Percentiles rank a stretch among this genome's conserved stretches.
Conservation (phyloP, 768 basidiomycete genomes). For the Rhizopogon rudus region DNA sequence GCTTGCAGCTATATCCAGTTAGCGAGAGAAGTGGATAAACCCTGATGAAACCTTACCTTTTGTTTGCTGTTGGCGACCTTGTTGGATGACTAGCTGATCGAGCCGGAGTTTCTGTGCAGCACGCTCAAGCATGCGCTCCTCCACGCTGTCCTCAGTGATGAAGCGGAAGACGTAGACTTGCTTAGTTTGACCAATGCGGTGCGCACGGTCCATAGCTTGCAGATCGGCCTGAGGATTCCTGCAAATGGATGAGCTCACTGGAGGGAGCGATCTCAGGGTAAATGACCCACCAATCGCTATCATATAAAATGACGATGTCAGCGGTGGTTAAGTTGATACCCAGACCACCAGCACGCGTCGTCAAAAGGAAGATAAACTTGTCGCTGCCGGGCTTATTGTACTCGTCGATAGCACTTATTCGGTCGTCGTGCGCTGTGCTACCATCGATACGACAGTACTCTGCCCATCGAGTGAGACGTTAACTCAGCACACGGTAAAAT, state of each 20-base stretch:
- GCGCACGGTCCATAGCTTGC: constrained; percentile 98
- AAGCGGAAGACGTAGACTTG: constrained; percentile 98
- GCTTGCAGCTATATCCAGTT: constrained; percentile 57
- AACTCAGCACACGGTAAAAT: not conserved
- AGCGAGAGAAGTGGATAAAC: not conserved
- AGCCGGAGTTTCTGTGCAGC: constrained; percentile 93
- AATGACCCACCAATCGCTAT: constrained; percentile 82
- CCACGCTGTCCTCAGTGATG: constrained; percentile 92
- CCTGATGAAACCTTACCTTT: constrained; percentile 49
- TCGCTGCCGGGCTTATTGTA: constrained; percentile 94
- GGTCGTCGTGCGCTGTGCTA: constrained; percentile 93
- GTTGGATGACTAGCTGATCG: constrained; percentile 96
- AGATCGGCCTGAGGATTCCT: constrained; percentile 99
- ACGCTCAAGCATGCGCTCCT: constrained; percentile 91
- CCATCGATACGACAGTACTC: constrained; percentile 98
- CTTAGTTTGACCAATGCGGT: constrained; percentile 95
- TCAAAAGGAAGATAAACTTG: constrained; percentile 94
- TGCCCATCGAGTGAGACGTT: constrained; percentile 24
- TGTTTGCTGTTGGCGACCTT: constrained; percentile 77
- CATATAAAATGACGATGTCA: constrained; percentile 93
- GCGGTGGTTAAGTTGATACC: constrained; percentile 96
- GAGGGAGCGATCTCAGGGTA: not conserved
- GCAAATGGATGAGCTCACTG: constrained; percentile 4
- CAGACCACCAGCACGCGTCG: constrained; percentile 93
- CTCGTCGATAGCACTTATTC: constrained; percentile 93